Conservation (phyloP, 345 rosid genomes). For the Dipteronia sinensis region DNA sequence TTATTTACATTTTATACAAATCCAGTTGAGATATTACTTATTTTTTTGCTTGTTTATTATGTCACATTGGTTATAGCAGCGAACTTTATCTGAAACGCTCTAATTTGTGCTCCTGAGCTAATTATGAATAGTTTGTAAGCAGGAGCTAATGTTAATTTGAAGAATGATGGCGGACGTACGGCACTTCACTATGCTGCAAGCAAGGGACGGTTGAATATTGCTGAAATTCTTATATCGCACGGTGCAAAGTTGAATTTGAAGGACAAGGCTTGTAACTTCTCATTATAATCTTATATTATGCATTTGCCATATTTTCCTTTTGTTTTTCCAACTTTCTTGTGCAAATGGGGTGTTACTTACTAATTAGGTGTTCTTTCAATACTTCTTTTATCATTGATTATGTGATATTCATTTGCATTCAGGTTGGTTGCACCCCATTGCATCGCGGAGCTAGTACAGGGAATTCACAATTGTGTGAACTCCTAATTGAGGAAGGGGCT, state of each 20-base stretch:
- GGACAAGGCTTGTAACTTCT: conserved; percentile 65
- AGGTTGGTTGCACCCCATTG: conserved; percentile 90
- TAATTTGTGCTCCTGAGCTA: background rate
- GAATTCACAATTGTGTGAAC: conserved; percentile 68
- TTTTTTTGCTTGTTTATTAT: too few relatives aligned
- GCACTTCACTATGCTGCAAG: conserved; percentile 98
- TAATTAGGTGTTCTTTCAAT: background rate
- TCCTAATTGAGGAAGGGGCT: conserved; percentile 89
- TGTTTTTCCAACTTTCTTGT: background rate
- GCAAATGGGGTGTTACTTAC: background rate
- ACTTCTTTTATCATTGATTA: background rate
- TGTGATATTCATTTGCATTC: conserved; percentile 13
- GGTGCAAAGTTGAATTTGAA: conserved; percentile 66
- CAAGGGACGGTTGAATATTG: conserved; percentile 76
- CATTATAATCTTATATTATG: conserved; percentile 15
- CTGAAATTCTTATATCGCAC: conserved; percentile 61
- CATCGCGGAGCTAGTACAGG: conserved; percentile 93
- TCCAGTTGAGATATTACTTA: too few relatives aligned
- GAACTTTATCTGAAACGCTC: background rate
- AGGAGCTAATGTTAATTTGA: conserved; percentile 82
- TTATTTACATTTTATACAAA: too few relatives aligned
- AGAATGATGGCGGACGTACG: conserved; percentile 79
- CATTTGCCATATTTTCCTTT: background rate
- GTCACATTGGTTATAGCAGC: too few relatives aligned
- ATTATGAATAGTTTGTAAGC: conserved; percentile 14